Base-by-base conservation (phyloP, 306 rosid genomes). In the Cotoneaster glaucophyllus region DNA sequence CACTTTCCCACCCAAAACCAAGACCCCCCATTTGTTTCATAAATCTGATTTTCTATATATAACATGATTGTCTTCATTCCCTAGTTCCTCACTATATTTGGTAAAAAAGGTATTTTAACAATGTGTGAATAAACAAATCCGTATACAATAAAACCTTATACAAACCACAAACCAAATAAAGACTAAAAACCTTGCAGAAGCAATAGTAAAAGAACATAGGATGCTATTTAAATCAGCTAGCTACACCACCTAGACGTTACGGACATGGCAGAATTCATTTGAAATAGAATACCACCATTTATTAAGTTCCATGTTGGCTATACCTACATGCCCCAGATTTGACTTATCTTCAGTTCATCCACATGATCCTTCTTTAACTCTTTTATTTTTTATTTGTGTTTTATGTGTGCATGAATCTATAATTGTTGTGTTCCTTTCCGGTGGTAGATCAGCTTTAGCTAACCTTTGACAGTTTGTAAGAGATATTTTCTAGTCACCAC, bases 221-320 rank as follows among this genome's bases (percentile, higher is more conserved):
- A 84, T 82, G 84, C 87, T 71, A 59, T 65, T 84, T 78, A 57
- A 68, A 81, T 75, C 85, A 71, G 62, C 77, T 65, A 71, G 56
- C 77, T 65, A 65, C 69, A 45, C 50, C 73, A 45, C 12, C 75
- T 45, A 59, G 39, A 25, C 68, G 10, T 74, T 45, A 64, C 50
- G 78, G 66, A 26, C 65, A 43, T 73, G 83, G 75, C 82, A 63
- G 77, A 71, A 66, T 67, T 37, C 67, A 52, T 64, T 24, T 62
- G 45, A 18, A 48, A 61, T 25, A 11, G 11, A 44, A 74, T 6
- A 4, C 45, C 68, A 24, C 58, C 77, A 25, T 41, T 25, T 41
- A 11, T 59, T 10, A 8, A 61, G 26, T 52, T 59, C 69, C 58
- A 11, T 43, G 69, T 7, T 37, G 4, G 48, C 44, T 61, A 41